Evolutionary conservation across 2,329 filamentous ascomycete species (phyloP).

Genomic region (Trichoderma afroharzianum): DNA sequence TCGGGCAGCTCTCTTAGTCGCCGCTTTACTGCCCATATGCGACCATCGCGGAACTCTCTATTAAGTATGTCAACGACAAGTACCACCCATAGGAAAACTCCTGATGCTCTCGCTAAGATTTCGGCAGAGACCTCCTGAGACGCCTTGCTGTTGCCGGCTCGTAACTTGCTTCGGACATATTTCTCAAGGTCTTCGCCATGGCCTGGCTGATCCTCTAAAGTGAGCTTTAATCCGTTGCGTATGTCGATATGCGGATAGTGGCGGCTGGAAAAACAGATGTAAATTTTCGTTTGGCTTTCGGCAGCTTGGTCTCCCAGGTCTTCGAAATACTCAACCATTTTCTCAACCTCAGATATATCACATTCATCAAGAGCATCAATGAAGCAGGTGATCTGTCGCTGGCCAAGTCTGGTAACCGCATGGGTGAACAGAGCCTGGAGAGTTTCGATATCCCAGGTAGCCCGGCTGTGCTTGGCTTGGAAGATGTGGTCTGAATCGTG

Average conservation of each 20-base stretch:
- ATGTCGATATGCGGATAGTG: not conserved
- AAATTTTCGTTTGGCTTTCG: not conserved
- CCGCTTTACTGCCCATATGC: slow-evolving; percentile 6
- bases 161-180: not conserved
- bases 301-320: not conserved
- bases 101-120: not conserved
- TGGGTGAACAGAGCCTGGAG: not conserved
- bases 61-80: not conserved
- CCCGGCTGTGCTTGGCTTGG: not conserved
- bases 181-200: not conserved
- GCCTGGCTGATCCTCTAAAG: not conserved
- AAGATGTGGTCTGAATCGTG: not conserved
- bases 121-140: not conserved
- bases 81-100: not conserved
- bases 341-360: not conserved
- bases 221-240: not conserved
- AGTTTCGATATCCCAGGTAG: not conserved
- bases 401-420: not conserved
- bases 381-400: not conserved
- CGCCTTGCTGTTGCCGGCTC: not conserved
- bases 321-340: not conserved
- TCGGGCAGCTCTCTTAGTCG: slow-evolving; percentile 34
- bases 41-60: not conserved
- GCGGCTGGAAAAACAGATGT: not conserved
- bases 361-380: not conserved